Base-by-base conservation (phyloP, 805 yeast species). In the Myxozyma lipomycoides region DNA sequence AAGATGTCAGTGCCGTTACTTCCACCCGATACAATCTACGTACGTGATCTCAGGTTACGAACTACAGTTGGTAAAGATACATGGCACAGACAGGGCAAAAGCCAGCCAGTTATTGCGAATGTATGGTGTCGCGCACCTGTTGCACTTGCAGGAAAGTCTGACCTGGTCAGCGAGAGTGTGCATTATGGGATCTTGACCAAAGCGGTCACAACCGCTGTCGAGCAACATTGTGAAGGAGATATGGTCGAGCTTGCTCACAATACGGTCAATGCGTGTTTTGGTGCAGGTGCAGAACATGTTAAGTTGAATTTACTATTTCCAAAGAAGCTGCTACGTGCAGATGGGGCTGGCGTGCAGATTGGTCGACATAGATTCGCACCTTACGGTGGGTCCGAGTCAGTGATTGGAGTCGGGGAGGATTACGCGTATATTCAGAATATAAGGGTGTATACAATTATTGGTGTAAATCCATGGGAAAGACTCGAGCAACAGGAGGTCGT, bases 381-480 rank as follows among this genome's bases (percentile, higher is more conserved):
- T 3, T 52, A 52, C 39, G 32, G 32, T 7, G 57, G 57, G 12
- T 23, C 34, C 15, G 38, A 34, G 28, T 21, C 54, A 5, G 30
- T 62, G 37, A 38, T 40, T 6, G 40, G 37, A 7, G 48, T 38
- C 9, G 37, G 39, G 46, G 63, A 64, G 1, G 70, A 71, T 48
- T 55, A 67, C 1, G 62, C 77, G 1, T 47, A 61, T 7, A 78
- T 87, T 36, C 70, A 73, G 3, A 75, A 77, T 3, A 67, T 90
- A 34, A 73, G 75, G 43, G 67, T 87, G 17, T 73, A 83, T 44
- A 83, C 96, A 0, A 73, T 90, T n/a, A 85, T 93, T 59, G 99
- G 98, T 3, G 93, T 93, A 5, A 91, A 89, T 70, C 84, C 89
- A 1, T 86, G 89, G 69, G 99, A 93, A 66, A 74, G 98, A 51